Evolutionary conservation across 225 moss, liverwort and hornwort species (phyloP).

Genomic region (Pseudisothecium myosuroides): DNA sequence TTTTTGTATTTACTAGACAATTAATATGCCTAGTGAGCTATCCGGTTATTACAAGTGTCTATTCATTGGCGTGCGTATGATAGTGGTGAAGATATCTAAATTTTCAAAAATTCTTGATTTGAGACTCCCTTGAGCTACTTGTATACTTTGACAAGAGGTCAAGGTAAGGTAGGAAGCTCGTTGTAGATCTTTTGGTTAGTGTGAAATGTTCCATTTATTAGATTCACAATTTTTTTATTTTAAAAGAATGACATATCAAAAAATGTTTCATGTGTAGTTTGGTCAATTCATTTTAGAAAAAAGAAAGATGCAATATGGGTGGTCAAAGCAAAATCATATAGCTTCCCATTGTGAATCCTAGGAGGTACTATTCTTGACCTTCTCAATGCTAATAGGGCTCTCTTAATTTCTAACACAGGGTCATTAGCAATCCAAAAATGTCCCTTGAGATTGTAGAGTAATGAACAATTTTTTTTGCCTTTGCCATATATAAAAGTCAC

Average conservation of each 20-base stretch:
- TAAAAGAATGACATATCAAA: neutral
- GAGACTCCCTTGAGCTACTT: neutral
- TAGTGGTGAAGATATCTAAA: too few species aligned
- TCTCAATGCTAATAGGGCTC: fast-evolving
- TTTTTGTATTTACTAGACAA: neutral
- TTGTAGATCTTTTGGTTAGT: neutral
- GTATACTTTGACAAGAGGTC: neutral
- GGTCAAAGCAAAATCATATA: neutral
- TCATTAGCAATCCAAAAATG: too few species aligned
- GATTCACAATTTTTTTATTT: neutral
- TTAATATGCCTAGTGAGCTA: neutral
- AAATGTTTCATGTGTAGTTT: neutral
- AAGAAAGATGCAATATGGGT: neutral
- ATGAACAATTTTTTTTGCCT: neutral
- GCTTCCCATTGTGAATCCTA: neutral
- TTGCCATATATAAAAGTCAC: neutral
- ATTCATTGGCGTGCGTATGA: neutral
- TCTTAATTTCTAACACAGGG: fast-evolving
- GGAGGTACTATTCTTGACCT: neutral
- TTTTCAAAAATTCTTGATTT: neutral
- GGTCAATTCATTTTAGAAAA: neutral
- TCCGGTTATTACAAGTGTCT: neutral
- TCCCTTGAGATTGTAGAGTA: neutral
- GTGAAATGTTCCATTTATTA: neutral
- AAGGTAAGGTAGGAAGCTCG: neutral